Evolutionary conservation across 768 basidiomycete species (phyloP), one percentile per base, ranked within the genome.

Genomic region (Naganishia antarctica): DNA sequence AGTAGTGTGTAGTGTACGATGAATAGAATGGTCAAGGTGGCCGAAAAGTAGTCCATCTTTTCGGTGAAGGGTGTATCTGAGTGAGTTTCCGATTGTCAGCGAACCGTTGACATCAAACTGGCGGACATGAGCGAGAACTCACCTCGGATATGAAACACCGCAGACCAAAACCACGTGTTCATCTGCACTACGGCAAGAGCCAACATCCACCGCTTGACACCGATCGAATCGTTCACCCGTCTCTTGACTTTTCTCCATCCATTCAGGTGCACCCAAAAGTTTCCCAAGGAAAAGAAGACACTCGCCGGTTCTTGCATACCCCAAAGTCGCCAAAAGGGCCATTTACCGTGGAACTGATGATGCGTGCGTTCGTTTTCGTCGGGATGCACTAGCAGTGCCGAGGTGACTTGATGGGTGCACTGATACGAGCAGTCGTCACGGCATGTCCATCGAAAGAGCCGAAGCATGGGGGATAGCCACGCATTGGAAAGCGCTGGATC

Each of bases 241-340:
- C 73, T 60, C 29, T 68, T 53, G 16, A 77, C 60, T 50, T 71
- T 66, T 43, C 57, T 46, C 7, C 81, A 80, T 1, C 92, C 92
- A 59, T 79, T 78, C 1, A 81, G 78, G 76, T 99, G 92, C 44
- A 82, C 83, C 80, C 81, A 84, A 44, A 94, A 80, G 76, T 99
- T 98, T 64, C 86, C 79, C n/a, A 96, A 71, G 15, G 90, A 92
- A 80, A 97, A 96, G 37, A 84, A 77, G 64, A 96, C 92, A 2
- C 90, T 89, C 8, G 92, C 87, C 6, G 94, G 93, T 78, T 99
- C 94, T 73, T 98, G 94, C 77, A 91, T 87, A 31, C 92, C 90
- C n/a, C 81, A 79, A 23, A 88, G 80, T 31, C 93, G 83, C 84
- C 86, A 88, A 76, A 99, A 98, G 0, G 93, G 90, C 94, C 94